Percentiles rank a stretch among this genome's conserved stretches.
phyloP scores from a whole-genome alignment of 1,284 basidiomycete genomes.

The Marasmius sp. region DNA sequence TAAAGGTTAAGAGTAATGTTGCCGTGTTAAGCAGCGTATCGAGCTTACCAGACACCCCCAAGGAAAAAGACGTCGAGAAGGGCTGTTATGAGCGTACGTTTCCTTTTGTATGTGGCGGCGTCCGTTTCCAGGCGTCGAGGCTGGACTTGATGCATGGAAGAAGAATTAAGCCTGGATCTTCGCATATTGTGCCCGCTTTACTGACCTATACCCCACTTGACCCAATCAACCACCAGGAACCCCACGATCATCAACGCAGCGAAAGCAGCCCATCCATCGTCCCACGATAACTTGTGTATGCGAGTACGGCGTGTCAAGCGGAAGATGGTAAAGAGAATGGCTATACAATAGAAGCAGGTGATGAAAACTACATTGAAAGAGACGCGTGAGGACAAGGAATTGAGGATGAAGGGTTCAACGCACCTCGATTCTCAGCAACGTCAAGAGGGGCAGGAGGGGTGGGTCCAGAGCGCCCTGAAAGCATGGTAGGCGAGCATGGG shows the following conservation, averaged over 20 bases:
- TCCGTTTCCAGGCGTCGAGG: too few species aligned
- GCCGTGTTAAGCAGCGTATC: background rate
- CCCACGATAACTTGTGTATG: background rate
- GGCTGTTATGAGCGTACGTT: too few species aligned
- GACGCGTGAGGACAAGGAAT: too few species aligned
- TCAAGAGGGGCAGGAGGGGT: too few species aligned
- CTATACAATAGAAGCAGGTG: background rate
- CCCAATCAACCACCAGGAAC: background rate
- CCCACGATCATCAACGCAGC: background rate
- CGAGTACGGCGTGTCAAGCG: background rate
- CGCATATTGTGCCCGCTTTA: background rate
- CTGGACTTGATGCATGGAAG: background rate
- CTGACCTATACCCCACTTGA: background rate
- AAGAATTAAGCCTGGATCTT: background rate
- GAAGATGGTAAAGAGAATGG: background rate
- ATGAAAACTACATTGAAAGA: background rate
- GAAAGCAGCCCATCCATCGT: background rate
- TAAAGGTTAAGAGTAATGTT: background rate
- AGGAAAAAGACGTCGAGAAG: too few species aligned
- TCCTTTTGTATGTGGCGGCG: too few species aligned
- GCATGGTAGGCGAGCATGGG: too few species aligned
- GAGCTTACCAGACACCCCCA: background rate
- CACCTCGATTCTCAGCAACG: too few species aligned
- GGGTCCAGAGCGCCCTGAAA: too few species aligned
- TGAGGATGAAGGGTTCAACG: too few species aligned